These are phyloP conservation scores for Nigrograna mackinnonii DNA, from an alignment of 2,329 filamentous ascomycete species.

Conservation along the genomic window DNA sequence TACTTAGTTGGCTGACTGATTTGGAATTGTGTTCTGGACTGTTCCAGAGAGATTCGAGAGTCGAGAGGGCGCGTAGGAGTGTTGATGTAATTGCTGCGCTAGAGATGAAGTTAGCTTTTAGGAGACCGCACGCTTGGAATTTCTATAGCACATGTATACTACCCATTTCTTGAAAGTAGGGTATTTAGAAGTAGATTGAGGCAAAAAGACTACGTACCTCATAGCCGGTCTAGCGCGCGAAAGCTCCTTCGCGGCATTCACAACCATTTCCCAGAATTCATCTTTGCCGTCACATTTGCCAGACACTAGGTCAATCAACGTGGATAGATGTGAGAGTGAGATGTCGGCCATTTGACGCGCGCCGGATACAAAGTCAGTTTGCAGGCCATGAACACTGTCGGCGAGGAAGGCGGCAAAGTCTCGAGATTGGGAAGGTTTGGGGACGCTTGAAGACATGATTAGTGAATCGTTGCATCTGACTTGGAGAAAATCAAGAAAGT, in stretches of 20 bases:
- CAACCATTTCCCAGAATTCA: conserved; percentile 60
- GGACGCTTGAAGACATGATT: too few relatives aligned
- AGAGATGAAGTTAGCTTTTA: too few relatives aligned
- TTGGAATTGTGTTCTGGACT: not conserved
- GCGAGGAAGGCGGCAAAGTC: conserved; percentile 10
- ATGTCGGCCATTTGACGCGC: conserved; percentile 61
- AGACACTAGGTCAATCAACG: conserved; percentile 42
- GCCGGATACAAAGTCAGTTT: conserved; percentile 47
- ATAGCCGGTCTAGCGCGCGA: conserved; percentile 63
- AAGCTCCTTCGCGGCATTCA: conserved; percentile 65
- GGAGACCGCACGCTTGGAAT: too few relatives aligned
- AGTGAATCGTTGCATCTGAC: too few relatives aligned
- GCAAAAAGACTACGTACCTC: conserved; percentile 29
- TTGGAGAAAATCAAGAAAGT: too few relatives aligned
- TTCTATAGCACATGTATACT: too few relatives aligned
- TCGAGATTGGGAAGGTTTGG: too few relatives aligned
- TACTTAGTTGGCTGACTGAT: conserved; percentile 2
- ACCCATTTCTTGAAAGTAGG: too few relatives aligned
- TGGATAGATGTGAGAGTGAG: conserved; percentile 55
- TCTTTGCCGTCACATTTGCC: conserved; percentile 25
- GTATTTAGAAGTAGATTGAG: too few relatives aligned
- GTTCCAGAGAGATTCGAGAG: conserved; percentile 1
- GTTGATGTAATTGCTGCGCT: conserved; percentile 6
- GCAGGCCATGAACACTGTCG: conserved; percentile 8
- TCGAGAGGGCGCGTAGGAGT: conserved; percentile 3